phyloP scores from a whole-genome alignment of 2,329 filamentous ascomycete genomes.

The Nakataea oryzae region DNA sequence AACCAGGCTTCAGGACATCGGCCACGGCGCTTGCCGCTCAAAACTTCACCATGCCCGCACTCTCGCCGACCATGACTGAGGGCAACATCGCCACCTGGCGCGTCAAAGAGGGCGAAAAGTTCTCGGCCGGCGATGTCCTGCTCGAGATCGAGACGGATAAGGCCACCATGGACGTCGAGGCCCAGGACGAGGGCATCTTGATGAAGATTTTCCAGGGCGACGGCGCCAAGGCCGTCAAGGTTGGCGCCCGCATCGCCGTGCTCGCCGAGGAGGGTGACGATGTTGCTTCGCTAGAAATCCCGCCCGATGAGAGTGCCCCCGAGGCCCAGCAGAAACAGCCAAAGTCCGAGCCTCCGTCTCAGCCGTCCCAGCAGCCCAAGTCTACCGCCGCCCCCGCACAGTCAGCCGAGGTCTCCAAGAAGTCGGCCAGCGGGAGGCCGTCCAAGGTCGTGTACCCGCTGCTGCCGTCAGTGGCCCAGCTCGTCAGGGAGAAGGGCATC shows the following conservation, averaged over 20 bases:
- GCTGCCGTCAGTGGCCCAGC: conserved; percentile 72
- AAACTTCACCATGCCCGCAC: conserved; percentile 84
- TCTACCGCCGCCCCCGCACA: conserved; percentile 5
- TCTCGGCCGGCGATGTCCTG: conserved; percentile 73
- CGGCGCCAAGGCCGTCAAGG: conserved; percentile 66
- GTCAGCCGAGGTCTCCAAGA: conserved; percentile 9
- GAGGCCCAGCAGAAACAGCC: conserved; percentile 8
- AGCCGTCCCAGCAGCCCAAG: conserved; percentile 7
- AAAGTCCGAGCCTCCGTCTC: conserved; percentile 12
- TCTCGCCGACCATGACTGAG: conserved; percentile 90
- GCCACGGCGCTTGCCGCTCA: conserved; percentile 59
- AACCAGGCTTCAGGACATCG: conserved; percentile 54
- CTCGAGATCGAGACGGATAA: conserved; percentile 93
- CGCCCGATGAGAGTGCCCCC: conserved; percentile 48
- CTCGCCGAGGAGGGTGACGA: conserved; percentile 77
- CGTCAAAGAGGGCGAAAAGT: conserved; percentile 78
- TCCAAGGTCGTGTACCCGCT: conserved; percentile 62
- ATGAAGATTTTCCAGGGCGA: conserved; percentile 71
- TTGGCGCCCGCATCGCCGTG: conserved; percentile 73
- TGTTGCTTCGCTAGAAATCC: conserved; percentile 61
- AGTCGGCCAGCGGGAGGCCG: conserved; percentile 31
- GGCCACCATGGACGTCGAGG: conserved; percentile 90
- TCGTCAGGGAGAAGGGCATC: conserved; percentile 71
- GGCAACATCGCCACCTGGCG: conserved; percentile 80
- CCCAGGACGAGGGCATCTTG: conserved; percentile 78